Evolutionary conservation across 345 rosid genomes (phyloP).

Genomic region (Lumnitzera racemosa): DNA sequence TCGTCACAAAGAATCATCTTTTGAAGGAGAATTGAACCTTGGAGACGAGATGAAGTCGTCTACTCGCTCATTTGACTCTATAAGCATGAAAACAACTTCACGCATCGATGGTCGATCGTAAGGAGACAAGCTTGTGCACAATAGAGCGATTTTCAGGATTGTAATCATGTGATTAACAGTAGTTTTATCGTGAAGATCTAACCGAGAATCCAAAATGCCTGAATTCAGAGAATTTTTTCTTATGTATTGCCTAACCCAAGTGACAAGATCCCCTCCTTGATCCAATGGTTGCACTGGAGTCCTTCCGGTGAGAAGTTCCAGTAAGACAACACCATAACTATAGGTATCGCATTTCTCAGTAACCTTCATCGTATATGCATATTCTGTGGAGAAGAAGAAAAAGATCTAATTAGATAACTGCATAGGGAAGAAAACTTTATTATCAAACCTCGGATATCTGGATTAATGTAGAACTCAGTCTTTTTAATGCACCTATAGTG

Average conservation of each 20-base stretch:
- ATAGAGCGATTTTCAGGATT: slow-evolving; percentile 65
- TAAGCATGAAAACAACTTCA: slow-evolving; percentile 71
- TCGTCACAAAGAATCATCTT: slow-evolving; percentile 16
- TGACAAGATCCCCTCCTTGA: slow-evolving; percentile 87
- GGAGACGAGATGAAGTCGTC: slow-evolving; percentile 32
- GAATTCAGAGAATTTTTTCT: slow-evolving; percentile 41
- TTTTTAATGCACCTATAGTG: too few relatives aligned
- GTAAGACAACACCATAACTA: slow-evolving; percentile 85
- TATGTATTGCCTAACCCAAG: slow-evolving; percentile 57
- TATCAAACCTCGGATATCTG: too few relatives aligned
- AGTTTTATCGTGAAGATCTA: slow-evolving; percentile 47
- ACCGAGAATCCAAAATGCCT: slow-evolving; percentile 52
- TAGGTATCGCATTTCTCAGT: slow-evolving; percentile 95
- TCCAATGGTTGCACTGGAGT: slow-evolving; percentile 82
- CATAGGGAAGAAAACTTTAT: too few relatives aligned
- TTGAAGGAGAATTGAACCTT: slow-evolving; percentile 14
- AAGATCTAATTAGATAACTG: too few relatives aligned
- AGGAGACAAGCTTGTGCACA: slow-evolving; percentile 68
- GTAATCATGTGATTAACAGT: slow-evolving; percentile 61
- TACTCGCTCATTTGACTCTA: slow-evolving; percentile 57
- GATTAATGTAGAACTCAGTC: too few relatives aligned
- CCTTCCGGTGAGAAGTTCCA: slow-evolving; percentile 77
- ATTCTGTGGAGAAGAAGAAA: slow-evolving; percentile 35
- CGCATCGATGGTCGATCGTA: slow-evolving; percentile 84
- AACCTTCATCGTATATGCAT: slow-evolving; percentile 95